Percentiles rank a stretch among this genome's conserved stretches.
Conservation (phyloP, 1,139 yeast species). For the Oligophagozyma castellii region DNA sequence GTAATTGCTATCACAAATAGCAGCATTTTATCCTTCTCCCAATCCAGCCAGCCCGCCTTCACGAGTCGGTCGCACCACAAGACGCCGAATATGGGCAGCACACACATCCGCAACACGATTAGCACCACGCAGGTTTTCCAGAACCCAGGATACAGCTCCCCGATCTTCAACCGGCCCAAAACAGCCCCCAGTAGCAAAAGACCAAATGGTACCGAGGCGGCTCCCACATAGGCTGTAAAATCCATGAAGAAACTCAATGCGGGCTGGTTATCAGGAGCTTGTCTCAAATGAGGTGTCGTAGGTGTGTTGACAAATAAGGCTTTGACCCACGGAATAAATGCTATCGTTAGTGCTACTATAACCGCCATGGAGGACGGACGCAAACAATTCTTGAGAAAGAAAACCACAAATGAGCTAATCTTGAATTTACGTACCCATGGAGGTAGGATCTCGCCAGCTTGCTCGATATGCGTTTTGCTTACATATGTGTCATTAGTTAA, state of each 20-base stretch:
- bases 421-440: conserved; percentile 18
- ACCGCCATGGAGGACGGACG: conserved; percentile 63
- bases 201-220: conserved; percentile 79
- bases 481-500: conserved; percentile 25
- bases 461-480: conserved; percentile 19
- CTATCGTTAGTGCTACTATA: conserved; percentile 44
- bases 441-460: conserved; percentile 21
- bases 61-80: conserved; percentile 36
- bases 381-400: conserved; percentile 42
- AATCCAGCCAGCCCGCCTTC: conserved; percentile 32
- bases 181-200: conserved; percentile 70
- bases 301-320: conserved; percentile 49
- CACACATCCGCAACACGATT: conserved; percentile 31
- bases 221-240: conserved; percentile 58
- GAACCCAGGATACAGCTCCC: conserved; percentile 48
- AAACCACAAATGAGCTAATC: conserved; percentile 18
- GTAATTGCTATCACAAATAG: conserved; percentile 52
- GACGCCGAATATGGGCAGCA: conserved; percentile 47
- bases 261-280: conserved; percentile 74
- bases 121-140: conserved; percentile 42
- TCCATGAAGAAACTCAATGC: conserved; percentile 75
- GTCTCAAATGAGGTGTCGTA: conserved; percentile 29
- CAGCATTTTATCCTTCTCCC: conserved; percentile 37
- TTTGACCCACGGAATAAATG: conserved; percentile 80
- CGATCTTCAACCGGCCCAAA: conserved; percentile 51